These are phyloP conservation scores for Lodderomyces orthopsilosis DNA, from an alignment of 1,139 yeast species.

Conservation along the genomic window DNA sequence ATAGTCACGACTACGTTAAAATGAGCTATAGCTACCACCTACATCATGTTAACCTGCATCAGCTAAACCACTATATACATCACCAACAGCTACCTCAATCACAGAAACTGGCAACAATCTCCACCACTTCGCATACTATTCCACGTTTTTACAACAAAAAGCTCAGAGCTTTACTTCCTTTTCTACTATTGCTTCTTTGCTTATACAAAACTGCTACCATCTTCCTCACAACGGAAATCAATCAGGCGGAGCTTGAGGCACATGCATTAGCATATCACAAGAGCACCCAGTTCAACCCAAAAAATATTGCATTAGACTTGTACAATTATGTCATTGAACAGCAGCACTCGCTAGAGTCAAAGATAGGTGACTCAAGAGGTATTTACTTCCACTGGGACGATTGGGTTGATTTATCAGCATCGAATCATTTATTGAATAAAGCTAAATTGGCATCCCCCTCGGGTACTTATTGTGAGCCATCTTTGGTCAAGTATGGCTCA, in stretches of 20 bases:
- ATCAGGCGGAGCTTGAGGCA: constrained; percentile 23
- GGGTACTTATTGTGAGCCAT: constrained; percentile 25
- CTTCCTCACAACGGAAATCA: constrained; percentile 16
- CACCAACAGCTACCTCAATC: neutral
- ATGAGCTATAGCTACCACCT: too few relatives aligned
- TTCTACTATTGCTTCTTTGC: constrained; percentile 17
- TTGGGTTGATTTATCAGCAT: constrained; percentile 37
- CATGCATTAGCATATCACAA: constrained; percentile 24
- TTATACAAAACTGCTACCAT: constrained; percentile 14
- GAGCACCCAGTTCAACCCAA: constrained; percentile 28
- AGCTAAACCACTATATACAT: neutral
- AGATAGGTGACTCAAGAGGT: constrained; percentile 19
- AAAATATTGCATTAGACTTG: constrained; percentile 22
- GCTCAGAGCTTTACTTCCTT: constrained; percentile 18
- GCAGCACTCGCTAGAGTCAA: constrained; percentile 1
- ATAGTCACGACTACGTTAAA: too few relatives aligned
- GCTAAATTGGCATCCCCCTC: constrained; percentile 19
- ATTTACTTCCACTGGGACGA: constrained; percentile 44
- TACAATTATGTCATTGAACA: constrained; percentile 17
- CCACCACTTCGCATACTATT: constrained; percentile 1
- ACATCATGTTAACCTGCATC: neutral
- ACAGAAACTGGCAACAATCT: neutral
- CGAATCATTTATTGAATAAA: constrained; percentile 19
- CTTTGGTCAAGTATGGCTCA: constrained; percentile 22
- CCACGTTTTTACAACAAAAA: constrained; percentile 19